Evolutionary conservation across 2,329 filamentous ascomycete genomes (phyloP).

Genomic region (Apiospora rasikravindrae): DNA sequence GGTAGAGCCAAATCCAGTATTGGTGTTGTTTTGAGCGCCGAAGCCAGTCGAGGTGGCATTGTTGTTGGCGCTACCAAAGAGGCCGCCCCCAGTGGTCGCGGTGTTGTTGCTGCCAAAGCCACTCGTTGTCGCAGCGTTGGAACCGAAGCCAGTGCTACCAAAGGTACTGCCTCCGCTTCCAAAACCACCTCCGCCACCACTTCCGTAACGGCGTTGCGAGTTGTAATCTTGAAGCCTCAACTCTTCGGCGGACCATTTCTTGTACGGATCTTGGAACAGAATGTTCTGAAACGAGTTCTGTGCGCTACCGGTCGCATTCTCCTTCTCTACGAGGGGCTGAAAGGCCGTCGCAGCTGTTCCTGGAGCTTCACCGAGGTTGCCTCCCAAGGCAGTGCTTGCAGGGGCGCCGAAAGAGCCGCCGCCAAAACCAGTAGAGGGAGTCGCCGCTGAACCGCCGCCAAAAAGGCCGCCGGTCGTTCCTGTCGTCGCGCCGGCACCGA

Average conservation of each 20-base stretch:
- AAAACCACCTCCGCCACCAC: constrained; percentile 75
- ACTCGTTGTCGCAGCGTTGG: constrained; percentile 26
- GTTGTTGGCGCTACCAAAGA: constrained; percentile 33
- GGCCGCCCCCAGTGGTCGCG: constrained; percentile 40
- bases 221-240: constrained; percentile 85
- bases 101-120: constrained; percentile 37
- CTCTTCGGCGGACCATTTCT: constrained; percentile 90
- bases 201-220: constrained; percentile 83
- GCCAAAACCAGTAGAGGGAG: constrained; percentile 42
- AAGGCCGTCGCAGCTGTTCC: constrained; percentile 76
- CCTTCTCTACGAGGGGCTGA: constrained; percentile 74
- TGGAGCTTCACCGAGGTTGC: constrained; percentile 61
- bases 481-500: constrained; percentile 50
- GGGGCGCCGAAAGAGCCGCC: constrained; percentile 49
- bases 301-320: constrained; percentile 56
- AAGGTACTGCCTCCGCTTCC: constrained; percentile 20
- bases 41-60: constrained; percentile 30
- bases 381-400: constrained; percentile 52
- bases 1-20: constrained; percentile 35
- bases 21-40: constrained; percentile 33
- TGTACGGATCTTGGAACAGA: constrained; percentile 78
- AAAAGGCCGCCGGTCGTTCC: constrained; percentile 54
- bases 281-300: constrained; percentile 78
- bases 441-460: constrained; percentile 43
- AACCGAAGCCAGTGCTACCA: constrained; percentile 21